Evolutionary conservation across 2,329 filamentous ascomycete genomes (phyloP), one percentile per base, ranked within the genome.

Genomic region (Juglanconis sp.): DNA sequence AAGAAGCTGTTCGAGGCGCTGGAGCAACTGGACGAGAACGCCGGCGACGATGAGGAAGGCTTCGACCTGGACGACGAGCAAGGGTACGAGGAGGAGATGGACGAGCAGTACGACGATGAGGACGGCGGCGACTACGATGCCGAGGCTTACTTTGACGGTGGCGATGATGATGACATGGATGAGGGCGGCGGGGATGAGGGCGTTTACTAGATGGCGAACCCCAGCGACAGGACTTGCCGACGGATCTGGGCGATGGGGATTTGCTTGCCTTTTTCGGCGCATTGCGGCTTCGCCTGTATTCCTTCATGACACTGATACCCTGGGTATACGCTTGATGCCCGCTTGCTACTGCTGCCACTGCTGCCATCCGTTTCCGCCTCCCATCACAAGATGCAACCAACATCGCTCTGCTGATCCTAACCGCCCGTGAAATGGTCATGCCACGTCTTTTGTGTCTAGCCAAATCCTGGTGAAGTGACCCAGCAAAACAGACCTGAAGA

Each of bases 41-140:
- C 68, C 15, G 75, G 72, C 31, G 68, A 72, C 32, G 70, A 64
- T 3, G 70, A 69, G 11, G 72, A 71, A 38, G 75, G 76, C 2
- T 68, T 68, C 8, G 72, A 75, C 17, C 32, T 74, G 49, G 77
- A 77, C 3, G 81, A 81, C 5, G 82, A 82, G 9, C 81, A 84
- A 9, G 78, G 81, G 6, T 73, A 79, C 17, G 81, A 81, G 38
- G 72, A 73, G 46, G 71, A 72, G 61, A 65, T 71, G 53, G 72
- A 74, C 5, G 73, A 76, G 47, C 74, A 75, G 31, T 82, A 80
- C 62, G 81, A 86, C 52, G 84, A 86, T 58, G 82, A 85, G 60
- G 81, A 83, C 53, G 84, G 81, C 1, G 83, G 84, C 7, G 84
- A 86, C 62, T 87, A 87, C 68, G 80, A 86, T 49, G 84, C 84